Evolutionary conservation across 75 land plant species (phyloP).

Genomic region (Sequoia sempervirens): DNA sequence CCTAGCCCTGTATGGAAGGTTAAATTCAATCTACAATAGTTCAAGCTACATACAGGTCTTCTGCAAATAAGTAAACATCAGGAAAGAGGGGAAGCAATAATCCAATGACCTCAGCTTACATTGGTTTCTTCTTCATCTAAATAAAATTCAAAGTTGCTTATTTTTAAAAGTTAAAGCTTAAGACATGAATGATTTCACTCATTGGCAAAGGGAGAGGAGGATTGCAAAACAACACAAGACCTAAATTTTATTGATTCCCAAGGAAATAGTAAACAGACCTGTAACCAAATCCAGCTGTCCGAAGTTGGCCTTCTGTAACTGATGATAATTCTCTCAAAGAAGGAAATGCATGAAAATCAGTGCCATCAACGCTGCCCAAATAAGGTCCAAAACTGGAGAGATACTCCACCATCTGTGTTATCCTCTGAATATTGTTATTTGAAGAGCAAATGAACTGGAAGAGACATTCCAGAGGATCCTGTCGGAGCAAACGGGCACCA

Average conservation of each 20-base stretch:
- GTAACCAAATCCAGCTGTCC: conserved; percentile 90
- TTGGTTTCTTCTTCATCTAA: neutral
- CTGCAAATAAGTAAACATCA: neutral
- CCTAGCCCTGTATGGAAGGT: neutral
- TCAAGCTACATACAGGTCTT: neutral
- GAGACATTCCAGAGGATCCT: conserved; percentile 88
- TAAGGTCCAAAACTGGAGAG: conserved; percentile 58
- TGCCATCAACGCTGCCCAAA: conserved; percentile 69
- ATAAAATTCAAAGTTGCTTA: neutral
- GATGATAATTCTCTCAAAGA: conserved; percentile 49
- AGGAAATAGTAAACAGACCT: conserved; percentile 34
- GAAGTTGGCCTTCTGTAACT: conserved; percentile 62
- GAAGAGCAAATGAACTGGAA: conserved; percentile 96
- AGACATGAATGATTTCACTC: neutral
- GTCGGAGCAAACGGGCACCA: conserved; percentile 82
- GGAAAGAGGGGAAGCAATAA: neutral
- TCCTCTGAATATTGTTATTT: conserved; percentile 84
- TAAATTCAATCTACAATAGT: neutral
- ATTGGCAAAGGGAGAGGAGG: neutral
- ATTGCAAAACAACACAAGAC: neutral
- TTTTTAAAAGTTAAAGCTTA: neutral
- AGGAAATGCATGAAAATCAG: conserved; percentile 77
- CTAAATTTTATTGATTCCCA: neutral
- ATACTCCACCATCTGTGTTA: conserved; percentile 84
- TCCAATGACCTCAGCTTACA: neutral